Percentiles rank a stretch among this genome's conserved stretches.
These are phyloP conservation scores for Leccinellum albellum DNA, from an alignment of 768 basidiomycete species.

Conservation along the genomic window DNA sequence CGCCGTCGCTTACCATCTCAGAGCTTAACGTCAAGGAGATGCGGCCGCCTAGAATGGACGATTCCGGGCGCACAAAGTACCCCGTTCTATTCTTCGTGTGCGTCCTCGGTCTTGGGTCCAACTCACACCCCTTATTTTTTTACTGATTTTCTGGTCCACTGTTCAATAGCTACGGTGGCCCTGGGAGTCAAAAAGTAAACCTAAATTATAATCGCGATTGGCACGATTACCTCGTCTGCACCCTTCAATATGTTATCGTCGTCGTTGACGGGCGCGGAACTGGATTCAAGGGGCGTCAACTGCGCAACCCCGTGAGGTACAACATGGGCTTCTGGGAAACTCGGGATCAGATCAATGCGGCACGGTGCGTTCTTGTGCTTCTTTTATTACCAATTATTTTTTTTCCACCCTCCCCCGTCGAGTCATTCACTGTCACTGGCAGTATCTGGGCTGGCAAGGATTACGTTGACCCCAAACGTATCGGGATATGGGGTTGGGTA, in stretches of 20 bases:
- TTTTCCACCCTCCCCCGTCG: not conserved
- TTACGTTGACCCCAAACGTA: slow-evolving; percentile 84
- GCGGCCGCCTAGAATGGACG: slow-evolving; percentile 89
- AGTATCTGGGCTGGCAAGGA: slow-evolving; percentile 81
- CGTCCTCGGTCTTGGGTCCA: slow-evolving; percentile 2
- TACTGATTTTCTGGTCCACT: slow-evolving; percentile 4
- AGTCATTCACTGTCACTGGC: not conserved
- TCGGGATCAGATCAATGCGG: slow-evolving; percentile 84
- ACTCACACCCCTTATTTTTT: not conserved
- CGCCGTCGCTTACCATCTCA: slow-evolving; percentile 32
- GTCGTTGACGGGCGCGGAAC: slow-evolving; percentile 92
- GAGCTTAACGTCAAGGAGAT: slow-evolving; percentile 90
- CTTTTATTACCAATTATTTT: not conserved
- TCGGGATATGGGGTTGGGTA: slow-evolving; percentile 99
- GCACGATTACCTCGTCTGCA: slow-evolving; percentile 82
- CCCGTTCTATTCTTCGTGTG: slow-evolving; percentile 90
- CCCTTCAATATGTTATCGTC: slow-evolving; percentile 81
- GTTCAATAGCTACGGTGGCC: slow-evolving; percentile 78
- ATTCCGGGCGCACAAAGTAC: slow-evolving; percentile 92
- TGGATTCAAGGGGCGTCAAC: slow-evolving; percentile 78
- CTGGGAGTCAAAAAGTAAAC: slow-evolving; percentile 75
- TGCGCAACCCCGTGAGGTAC: slow-evolving; percentile 85
- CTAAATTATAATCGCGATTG: slow-evolving; percentile 69
- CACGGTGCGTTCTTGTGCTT: slow-evolving; percentile 47
- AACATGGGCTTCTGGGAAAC: slow-evolving; percentile 90